Percentiles rank a stretch among this genome's conserved stretches.
Evolutionary conservation across 805 yeast species (phyloP).

Genomic region (Saccharomycopsis synnaedendra): DNA sequence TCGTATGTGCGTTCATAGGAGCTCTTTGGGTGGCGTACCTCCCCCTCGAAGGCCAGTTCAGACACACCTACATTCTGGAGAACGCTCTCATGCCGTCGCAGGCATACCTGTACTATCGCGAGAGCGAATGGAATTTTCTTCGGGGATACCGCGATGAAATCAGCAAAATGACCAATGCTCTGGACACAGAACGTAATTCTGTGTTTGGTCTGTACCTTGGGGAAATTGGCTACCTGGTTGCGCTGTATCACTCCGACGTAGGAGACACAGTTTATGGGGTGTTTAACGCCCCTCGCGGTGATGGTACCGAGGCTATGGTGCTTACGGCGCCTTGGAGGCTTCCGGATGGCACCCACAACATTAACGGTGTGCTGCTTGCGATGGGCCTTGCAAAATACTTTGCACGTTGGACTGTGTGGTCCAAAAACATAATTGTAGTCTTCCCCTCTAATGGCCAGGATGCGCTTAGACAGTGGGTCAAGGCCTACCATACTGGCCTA

Average conservation of each 20-base stretch:
- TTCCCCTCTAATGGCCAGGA: slow-evolving; percentile 61
- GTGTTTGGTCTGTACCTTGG: slow-evolving; percentile 47
- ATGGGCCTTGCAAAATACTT: slow-evolving; percentile 71
- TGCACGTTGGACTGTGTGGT: slow-evolving; percentile 85
- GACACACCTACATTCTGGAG: slow-evolving; percentile 82
- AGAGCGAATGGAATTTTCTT: slow-evolving; percentile 86
- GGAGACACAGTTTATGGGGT: slow-evolving; percentile 62
- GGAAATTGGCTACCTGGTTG: slow-evolving; percentile 63
- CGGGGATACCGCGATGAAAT: slow-evolving; percentile 71
- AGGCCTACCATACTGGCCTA: slow-evolving; percentile 77
- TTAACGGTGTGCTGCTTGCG: slow-evolving; percentile 70
- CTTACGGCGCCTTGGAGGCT: slow-evolving; percentile 73
- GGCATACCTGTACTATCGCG: slow-evolving; percentile 83
- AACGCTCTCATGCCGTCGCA: slow-evolving; percentile 97
- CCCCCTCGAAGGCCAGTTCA: slow-evolving; percentile 73
- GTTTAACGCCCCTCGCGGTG: slow-evolving; percentile 89
- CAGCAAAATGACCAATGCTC: slow-evolving; percentile 24
- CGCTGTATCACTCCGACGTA: slow-evolving; percentile 29
- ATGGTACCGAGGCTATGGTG: slow-evolving; percentile 91
- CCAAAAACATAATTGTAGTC: slow-evolving; percentile 83
- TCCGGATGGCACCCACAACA: slow-evolving; percentile 53
- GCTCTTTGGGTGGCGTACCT: slow-evolving; percentile 46
- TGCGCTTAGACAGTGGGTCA: slow-evolving; percentile 80
- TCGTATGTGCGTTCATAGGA: slow-evolving; percentile 34
- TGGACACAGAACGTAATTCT: slow-evolving; percentile 27